Evolutionary conservation across 495 filamentous ascomycete species (phyloP), one percentile per base, ranked within the genome.

Genomic region (Aspergillus baeticus): DNA sequence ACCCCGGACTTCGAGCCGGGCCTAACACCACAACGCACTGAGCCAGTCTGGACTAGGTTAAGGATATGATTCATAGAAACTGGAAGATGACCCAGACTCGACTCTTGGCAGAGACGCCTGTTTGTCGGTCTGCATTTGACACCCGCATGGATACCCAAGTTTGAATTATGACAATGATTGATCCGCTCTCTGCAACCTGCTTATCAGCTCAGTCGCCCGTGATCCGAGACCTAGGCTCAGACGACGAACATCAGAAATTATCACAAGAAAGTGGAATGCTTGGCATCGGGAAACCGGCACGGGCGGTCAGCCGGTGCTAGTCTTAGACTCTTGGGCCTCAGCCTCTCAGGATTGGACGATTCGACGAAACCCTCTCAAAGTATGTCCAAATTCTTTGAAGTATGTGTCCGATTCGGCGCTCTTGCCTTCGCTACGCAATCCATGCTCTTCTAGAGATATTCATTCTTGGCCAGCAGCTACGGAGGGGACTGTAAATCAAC

Each of bases 211-310:
- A 29, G 8, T 29, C 26, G 26, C 26, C 26, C 4, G 26, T 29
- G 26, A 29, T 29, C 26, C 26, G 26, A 29, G 26, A 20, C 14
- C 2, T 21, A 43, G 11, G 39, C 39, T 5, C 39, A n/a, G n/a
- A n/a, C n/a, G n/a, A n/a, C n/a, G n/a, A n/a, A n/a, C 35, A 37
- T 37, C 35, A 37, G 35, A 15, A n/a, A n/a, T n/a, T n/a, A n/a
- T n/a, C n/a, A n/a, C n/a, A n/a, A n/a, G n/a, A n/a, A n/a, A n/a
- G n/a, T n/a, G n/a, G n/a, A n/a, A n/a, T 51, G 17, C 22, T 38
- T 41, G 21, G 31, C 42, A 45, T 57, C 54, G 46, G 46, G 45
- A 57, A 57, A 57, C 54, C 54, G 54, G 54, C 54, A 57, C 54
- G 37, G 45, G 36, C 54, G 26, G 45, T 49, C 36, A 43, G 18